A percentile compares a stretch with the other conserved stretches of the same genome.
Conservation (phyloP, 2,329 filamentous ascomycete species). For the Fusarium falciforme region DNA sequence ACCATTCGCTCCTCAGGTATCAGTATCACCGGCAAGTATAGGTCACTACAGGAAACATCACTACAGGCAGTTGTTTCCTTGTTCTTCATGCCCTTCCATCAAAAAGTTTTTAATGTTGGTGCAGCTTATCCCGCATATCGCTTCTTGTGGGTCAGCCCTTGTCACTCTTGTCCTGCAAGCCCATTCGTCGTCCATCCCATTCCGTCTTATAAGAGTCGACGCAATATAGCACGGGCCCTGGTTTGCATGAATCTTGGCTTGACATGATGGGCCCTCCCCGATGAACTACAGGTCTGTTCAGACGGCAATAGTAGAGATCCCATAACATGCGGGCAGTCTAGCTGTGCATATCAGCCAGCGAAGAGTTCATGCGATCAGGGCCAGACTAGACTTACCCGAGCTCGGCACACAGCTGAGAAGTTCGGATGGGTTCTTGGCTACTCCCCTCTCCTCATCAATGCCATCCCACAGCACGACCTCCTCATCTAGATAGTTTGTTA, state of each 20-base stretch:
- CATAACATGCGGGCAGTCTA: neutral
- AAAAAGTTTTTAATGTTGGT: neutral
- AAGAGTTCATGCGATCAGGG: neutral
- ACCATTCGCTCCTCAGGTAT: neutral
- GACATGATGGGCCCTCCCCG: neutral
- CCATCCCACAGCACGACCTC: neutral
- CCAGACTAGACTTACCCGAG: neutral
- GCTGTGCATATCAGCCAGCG: neutral
- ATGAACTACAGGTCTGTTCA: constrained; percentile 1
- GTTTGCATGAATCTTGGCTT: neutral
- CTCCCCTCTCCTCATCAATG: neutral
- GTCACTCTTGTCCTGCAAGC: neutral
- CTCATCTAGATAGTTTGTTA: neutral
- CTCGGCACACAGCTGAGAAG: neutral
- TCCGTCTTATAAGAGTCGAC: neutral
- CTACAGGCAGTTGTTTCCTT: neutral
- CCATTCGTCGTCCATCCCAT: neutral
- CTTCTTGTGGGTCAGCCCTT: neutral
- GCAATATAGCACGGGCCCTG: neutral
- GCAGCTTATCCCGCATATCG: neutral
- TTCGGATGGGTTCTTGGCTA: neutral
- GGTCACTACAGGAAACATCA: neutral
- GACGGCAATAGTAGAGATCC: neutral
- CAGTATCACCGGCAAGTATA: neutral
- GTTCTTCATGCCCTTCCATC: neutral